phyloP scores from a whole-genome alignment of 1,284 basidiomycete species.

The Ustilago hordei region DNA sequence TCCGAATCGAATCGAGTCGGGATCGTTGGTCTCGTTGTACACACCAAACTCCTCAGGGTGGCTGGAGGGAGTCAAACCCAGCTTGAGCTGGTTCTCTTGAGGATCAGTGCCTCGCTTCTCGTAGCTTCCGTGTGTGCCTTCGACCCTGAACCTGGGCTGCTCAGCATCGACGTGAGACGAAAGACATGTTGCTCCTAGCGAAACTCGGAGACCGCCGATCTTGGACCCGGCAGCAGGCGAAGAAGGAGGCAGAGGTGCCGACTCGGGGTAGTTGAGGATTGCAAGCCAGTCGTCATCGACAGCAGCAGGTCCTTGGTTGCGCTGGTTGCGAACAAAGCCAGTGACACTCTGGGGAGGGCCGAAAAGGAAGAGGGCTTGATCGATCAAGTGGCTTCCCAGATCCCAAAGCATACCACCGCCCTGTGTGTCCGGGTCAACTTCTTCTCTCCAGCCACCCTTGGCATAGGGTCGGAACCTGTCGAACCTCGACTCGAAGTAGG shows the following conservation, averaged over 20 bases:
- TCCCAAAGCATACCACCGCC: slow-evolving; percentile 68
- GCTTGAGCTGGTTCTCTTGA: slow-evolving; percentile 67
- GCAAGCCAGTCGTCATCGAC: slow-evolving; percentile 68
- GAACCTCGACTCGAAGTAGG: slow-evolving; percentile 64
- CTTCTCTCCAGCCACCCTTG: slow-evolving; percentile 68
- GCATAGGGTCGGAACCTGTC: slow-evolving; percentile 65
- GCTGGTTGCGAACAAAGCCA: slow-evolving; percentile 59
- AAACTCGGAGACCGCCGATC: slow-evolving; percentile 57
- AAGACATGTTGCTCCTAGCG: slow-evolving; percentile 61
- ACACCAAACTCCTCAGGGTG: slow-evolving; percentile 63
- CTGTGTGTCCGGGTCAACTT: slow-evolving; percentile 55
- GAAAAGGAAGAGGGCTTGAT: slow-evolving; percentile 64
- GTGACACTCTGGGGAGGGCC: slow-evolving; percentile 61
- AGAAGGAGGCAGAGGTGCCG: slow-evolving; percentile 50
- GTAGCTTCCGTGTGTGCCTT: slow-evolving; percentile 63
- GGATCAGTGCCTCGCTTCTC: slow-evolving; percentile 66
- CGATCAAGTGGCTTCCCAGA: slow-evolving; percentile 64
- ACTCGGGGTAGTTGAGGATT: slow-evolving; percentile 56
- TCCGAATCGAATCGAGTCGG: slow-evolving; percentile 51
- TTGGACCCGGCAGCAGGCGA: slow-evolving; percentile 53
- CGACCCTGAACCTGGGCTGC: slow-evolving; percentile 62
- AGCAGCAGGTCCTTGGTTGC: slow-evolving; percentile 50
- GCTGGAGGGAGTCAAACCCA: slow-evolving; percentile 57
- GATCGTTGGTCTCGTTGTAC: slow-evolving; percentile 53
- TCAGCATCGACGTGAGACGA: slow-evolving; percentile 62